These are phyloP conservation scores for Hygrocybe punicea DNA, from an alignment of 768 basidiomycete genomes.

Conservation along the genomic window DNA sequence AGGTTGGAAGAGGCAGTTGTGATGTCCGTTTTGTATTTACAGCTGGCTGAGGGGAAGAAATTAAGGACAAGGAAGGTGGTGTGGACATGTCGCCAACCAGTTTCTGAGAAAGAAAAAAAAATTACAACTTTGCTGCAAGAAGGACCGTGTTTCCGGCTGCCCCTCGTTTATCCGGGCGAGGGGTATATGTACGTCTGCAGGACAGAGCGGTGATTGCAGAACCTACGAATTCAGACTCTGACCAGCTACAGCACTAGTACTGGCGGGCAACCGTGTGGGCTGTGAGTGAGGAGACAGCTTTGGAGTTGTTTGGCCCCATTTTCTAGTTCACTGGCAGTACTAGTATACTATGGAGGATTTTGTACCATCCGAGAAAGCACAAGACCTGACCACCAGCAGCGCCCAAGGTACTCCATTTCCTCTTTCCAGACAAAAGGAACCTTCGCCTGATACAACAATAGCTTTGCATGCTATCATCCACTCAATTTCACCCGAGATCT, in stretches of 20 bases:
- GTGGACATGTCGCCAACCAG: conserved; percentile 6
- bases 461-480: conserved; percentile 43
- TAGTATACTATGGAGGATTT: too few relatives aligned
- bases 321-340: too few relatives aligned
- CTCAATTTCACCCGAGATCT: conserved; percentile 33
- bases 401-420: too few relatives aligned
- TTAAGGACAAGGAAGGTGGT: conserved; percentile 22
- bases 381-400: too few relatives aligned
- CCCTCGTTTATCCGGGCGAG: too few relatives aligned
- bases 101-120: not conserved
- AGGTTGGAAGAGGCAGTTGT: conserved; percentile 26
- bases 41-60: conserved; percentile 17
- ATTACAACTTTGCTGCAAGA: not conserved
- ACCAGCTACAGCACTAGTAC: not conserved
- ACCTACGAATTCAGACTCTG: not conserved
- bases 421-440: conserved; percentile 6
- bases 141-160: not conserved
- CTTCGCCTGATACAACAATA: conserved; percentile 20
- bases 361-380: too few relatives aligned
- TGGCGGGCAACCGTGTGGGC: too few relatives aligned
- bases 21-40: conserved; percentile 25
- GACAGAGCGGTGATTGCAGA: too few relatives aligned
- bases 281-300: too few relatives aligned
- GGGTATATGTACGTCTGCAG: too few relatives aligned
- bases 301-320: too few relatives aligned